Percentiles rank a stretch among this genome's conserved stretches.
phyloP scores from a whole-genome alignment of 164 flowering plant genomes.

The Aristolochia californica region DNA sequence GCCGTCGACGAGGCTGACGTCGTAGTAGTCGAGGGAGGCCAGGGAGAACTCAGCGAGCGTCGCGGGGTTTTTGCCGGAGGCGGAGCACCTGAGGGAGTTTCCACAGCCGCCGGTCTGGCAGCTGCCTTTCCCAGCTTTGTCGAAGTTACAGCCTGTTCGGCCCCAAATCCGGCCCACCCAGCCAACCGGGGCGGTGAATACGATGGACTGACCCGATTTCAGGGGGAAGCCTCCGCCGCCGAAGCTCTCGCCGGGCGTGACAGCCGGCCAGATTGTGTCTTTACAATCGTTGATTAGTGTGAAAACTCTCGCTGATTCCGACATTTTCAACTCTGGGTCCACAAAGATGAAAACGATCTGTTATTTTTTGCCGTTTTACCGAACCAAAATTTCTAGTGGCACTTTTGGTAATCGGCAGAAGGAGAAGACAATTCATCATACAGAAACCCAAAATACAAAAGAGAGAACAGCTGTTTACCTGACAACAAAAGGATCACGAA shows the following conservation, averaged over 20 bases:
- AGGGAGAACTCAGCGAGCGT: conserved; percentile 90
- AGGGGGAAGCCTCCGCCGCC: conserved; percentile 60
- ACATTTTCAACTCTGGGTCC: conserved; percentile 22
- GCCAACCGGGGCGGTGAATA: conserved; percentile 55
- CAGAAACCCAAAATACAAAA: too few species aligned
- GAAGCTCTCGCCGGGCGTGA: conserved; percentile 55
- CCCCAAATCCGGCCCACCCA: conserved; percentile 97
- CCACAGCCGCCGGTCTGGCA: conserved; percentile 85
- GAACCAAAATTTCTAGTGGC: too few species aligned
- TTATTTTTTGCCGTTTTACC: too few species aligned
- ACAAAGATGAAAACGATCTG: too few species aligned
- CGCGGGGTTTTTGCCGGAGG: conserved; percentile 64
- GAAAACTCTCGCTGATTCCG: conserved; percentile 46
- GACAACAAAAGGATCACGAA: too few species aligned
- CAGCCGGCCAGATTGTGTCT: conserved; percentile 79
- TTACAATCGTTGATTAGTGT: conserved; percentile 73
- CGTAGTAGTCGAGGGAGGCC: conserved; percentile 51
- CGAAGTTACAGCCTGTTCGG: conserved; percentile 82
- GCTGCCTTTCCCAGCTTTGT: conserved; percentile 43
- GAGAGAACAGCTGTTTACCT: too few species aligned
- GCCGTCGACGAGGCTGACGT: conserved; percentile 94
- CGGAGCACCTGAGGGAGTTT: conserved; percentile 45
- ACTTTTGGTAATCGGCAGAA: too few species aligned
- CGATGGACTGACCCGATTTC: conserved; percentile 45
- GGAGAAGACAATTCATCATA: too few species aligned